phyloP scores from a whole-genome alignment of 2,329 filamentous ascomycete species.

The Calcarisporium arbuscula region DNA sequence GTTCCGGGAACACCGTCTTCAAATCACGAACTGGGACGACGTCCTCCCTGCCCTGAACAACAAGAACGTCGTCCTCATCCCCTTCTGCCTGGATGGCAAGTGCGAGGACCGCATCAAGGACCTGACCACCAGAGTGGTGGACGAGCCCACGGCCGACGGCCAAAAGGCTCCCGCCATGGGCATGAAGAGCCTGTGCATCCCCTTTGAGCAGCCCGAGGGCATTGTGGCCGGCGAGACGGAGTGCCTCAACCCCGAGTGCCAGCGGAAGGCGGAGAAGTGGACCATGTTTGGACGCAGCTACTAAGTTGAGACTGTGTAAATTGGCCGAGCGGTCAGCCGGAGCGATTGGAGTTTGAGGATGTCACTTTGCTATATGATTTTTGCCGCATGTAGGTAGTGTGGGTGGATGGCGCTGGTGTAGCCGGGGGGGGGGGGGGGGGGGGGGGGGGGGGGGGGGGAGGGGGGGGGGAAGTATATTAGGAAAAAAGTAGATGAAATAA shows the following conservation, averaged over 20 bases:
- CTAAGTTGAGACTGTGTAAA: constrained; percentile 21
- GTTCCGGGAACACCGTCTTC: constrained; percentile 74
- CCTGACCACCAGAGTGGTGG: constrained; percentile 70
- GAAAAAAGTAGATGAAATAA: too few relatives aligned
- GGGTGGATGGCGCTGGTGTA: too few relatives aligned
- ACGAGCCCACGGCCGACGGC: constrained; percentile 46
- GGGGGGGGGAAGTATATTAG: too few relatives aligned
- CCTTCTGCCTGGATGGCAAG: constrained; percentile 72
- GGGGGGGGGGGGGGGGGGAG: too few relatives aligned
- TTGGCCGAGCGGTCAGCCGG: too few relatives aligned
- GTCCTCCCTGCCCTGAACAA: constrained; percentile 84
- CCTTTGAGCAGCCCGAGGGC: constrained; percentile 78
- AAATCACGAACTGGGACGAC: constrained; percentile 81
- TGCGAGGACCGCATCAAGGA: constrained; percentile 97
- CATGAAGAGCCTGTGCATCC: constrained; percentile 66
- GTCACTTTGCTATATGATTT: too few relatives aligned
- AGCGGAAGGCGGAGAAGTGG: constrained; percentile 71
- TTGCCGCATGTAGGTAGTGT: too few relatives aligned
- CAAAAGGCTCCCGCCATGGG: constrained; percentile 53
- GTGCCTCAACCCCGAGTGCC: constrained; percentile 86
- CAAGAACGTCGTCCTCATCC: constrained; percentile 90
- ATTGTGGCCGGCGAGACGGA: constrained; percentile 76
- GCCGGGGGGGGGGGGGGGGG: too few relatives aligned
- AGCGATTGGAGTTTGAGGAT: too few relatives aligned
- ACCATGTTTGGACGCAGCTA: constrained; percentile 84